Evolutionary conservation across 768 basidiomycete species (phyloP), one percentile per base, ranked within the genome.

Genomic region (Tylopilus sp.): DNA sequence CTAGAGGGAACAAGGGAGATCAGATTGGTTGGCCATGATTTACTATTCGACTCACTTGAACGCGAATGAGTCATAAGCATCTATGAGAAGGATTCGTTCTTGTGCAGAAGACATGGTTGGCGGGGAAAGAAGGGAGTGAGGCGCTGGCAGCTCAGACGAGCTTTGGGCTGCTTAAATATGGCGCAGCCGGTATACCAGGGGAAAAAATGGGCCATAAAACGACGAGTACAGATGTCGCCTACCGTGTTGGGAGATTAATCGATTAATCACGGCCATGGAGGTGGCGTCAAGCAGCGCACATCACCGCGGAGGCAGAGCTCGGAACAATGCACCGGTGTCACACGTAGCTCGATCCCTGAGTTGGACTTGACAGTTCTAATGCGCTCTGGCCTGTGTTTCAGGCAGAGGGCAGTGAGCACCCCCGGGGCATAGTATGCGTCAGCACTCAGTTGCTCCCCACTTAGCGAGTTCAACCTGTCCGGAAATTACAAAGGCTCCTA

Each of bases 1-100:
- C 90, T 91, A 50, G 20, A 35, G 12, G 9, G 17, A 48, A 47
- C 28, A 53, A 25, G 31, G n/a, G n/a, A 35, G 17, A 15, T 21
- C 20, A 50, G 44, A 49, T 43, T 23, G 30, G 40, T 26, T 43
- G 25, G 28, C 54, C n/a, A n/a, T n/a, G n/a, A n/a, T n/a, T n/a
- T 5, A 21, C 22, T 40, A 7, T 2, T 28, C 28, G n/a, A 75
- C 85, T 51, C 49, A 90, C 89, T 91, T 92, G 79, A 80, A 79
- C n/a, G 90, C 88, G 68, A 91, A 92, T 2, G 89, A 91, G 67
- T 91, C 90, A 57, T 91, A 90, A 0, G 89, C 91, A 64, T 91
- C 90, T 26, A 91, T 75, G 41, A 92, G 73, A 26, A 91, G 74
- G 42, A 92, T 72, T 47, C 79, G 75, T 40, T 81, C 81, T 17